These are phyloP conservation scores for Pleurotus djamor DNA, from an alignment of 768 basidiomycete species.

Conservation along the genomic window DNA sequence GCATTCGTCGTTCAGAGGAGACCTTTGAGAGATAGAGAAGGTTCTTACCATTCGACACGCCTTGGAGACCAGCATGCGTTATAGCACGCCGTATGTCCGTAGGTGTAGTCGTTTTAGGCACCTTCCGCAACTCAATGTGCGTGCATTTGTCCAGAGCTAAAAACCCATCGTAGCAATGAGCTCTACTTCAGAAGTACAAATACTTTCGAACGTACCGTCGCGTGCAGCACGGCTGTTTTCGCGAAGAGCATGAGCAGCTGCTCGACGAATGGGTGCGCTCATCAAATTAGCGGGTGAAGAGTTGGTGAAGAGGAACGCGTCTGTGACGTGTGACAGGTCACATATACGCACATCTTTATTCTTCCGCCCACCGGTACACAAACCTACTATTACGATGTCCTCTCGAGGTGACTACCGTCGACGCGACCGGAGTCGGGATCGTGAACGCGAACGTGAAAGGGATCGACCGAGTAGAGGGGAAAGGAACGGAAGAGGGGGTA, in stretches of 20 bases:
- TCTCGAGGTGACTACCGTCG: slow-evolving; percentile 48
- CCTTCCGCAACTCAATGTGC: slow-evolving; percentile 45
- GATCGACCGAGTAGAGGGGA: slow-evolving; percentile 27
- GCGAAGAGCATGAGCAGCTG: neutral
- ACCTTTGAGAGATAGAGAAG: too few relatives aligned
- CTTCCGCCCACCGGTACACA: neutral
- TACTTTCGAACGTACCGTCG: neutral
- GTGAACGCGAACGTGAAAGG: slow-evolving; percentile 34
- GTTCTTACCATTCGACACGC: slow-evolving; percentile 41
- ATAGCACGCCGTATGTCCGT: slow-evolving; percentile 51
- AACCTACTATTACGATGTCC: slow-evolving; percentile 38
- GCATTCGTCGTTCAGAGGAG: neutral
- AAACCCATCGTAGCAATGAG: too few relatives aligned
- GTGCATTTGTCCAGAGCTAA: slow-evolving; percentile 21
- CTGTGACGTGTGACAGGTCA: slow-evolving; percentile 6
- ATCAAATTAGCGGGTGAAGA: neutral
- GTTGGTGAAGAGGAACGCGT: neutral
- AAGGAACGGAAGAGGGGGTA: slow-evolving; percentile 32
- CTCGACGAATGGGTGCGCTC: slow-evolving; percentile 1
- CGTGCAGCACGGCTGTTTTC: neutral
- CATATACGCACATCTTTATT: neutral
- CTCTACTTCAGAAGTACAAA: neutral
- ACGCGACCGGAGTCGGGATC: slow-evolving; percentile 66
- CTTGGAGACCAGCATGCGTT: slow-evolving; percentile 36
- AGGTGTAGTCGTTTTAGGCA: slow-evolving; percentile 53